Evolutionary conservation across 1,139 yeast species (phyloP).

Genomic region (Trichomonascaceae sp.): DNA sequence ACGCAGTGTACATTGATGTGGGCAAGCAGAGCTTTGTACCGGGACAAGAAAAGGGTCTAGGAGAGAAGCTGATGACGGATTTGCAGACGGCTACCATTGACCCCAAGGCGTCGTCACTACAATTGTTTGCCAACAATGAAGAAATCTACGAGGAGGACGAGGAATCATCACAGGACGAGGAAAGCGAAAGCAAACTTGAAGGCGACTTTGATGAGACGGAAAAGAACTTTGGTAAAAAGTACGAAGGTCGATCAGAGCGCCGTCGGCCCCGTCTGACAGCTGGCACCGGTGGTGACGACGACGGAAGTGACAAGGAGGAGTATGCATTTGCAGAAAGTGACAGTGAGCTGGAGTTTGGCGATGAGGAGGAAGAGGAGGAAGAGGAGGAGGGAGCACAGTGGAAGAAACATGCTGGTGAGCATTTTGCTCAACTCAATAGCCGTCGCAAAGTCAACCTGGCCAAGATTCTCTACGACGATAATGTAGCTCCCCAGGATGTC

Average conservation of each 20-base stretch:
- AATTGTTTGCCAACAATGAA: conserved; percentile 40
- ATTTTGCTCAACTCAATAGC: conserved; percentile 15
- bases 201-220: conserved; percentile 31
- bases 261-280: conserved; percentile 20
- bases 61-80: conserved; percentile 73
- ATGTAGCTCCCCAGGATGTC: conserved; percentile 63
- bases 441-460: conserved; percentile 61
- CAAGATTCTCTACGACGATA: conserved; percentile 65
- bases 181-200: conserved; percentile 30
- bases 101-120: conserved; percentile 50
- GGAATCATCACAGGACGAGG: conserved; percentile 15
- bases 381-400: conserved; percentile 27
- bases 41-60: conserved; percentile 61
- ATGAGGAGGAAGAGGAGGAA: conserved; percentile 23
- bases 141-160: conserved; percentile 28
- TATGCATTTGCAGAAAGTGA: conserved; percentile 32
- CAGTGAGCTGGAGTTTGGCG: conserved; percentile 23
- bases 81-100: conserved; percentile 62
- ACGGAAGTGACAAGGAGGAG: conserved; percentile 22
- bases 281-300: conserved; percentile 29
- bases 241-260: conserved; percentile 15
- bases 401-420: conserved; percentile 25
- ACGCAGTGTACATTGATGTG: conserved; percentile 91
- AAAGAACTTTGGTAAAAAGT: conserved; percentile 16
- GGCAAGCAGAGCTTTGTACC: conserved; percentile 51